Conservation (phyloP, 2,329 filamentous ascomycete species). For the Lachnum nothofagi region DNA sequence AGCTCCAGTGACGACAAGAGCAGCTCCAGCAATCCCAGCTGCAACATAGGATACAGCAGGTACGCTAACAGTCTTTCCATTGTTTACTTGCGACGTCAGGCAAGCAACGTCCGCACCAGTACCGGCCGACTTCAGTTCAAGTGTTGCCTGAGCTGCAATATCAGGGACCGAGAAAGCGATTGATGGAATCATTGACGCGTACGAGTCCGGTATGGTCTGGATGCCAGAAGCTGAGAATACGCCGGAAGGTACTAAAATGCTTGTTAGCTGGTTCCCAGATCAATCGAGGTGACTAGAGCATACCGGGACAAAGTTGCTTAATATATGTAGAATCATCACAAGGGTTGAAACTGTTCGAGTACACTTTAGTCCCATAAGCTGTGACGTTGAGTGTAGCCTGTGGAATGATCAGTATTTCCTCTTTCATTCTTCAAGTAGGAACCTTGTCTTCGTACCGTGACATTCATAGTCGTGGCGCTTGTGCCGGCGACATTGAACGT, state of each 20-base stretch:
- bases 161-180: constrained; percentile 91
- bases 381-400: constrained; percentile 56
- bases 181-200: constrained; percentile 69
- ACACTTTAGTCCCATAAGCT: constrained; percentile 80
- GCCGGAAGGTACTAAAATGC: constrained; percentile 61
- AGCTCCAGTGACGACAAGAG: constrained; percentile 66
- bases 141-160: constrained; percentile 76
- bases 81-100: constrained; percentile 73
- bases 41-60: constrained; percentile 78
- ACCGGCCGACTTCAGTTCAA: constrained; percentile 64
- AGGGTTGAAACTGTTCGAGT: constrained; percentile 75
- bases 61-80: constrained; percentile 76
- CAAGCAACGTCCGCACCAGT: constrained; percentile 66
- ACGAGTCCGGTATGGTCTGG: constrained; percentile 66
- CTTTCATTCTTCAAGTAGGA: background rate
- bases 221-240: constrained; percentile 67
- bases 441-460: constrained; percentile 22
- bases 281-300: constrained; percentile 26
- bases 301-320: constrained; percentile 74
- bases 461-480: constrained; percentile 66
- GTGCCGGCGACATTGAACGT: constrained; percentile 78
- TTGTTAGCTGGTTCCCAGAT: constrained; percentile 3
- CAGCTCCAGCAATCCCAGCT: constrained; percentile 78
- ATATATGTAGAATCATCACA: constrained; percentile 66
- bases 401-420: constrained; percentile 1